A percentile compares a stretch with the other conserved stretches of the same genome.
phyloP scores from a whole-genome alignment of 768 basidiomycete genomes.

The Trametes elegans region DNA sequence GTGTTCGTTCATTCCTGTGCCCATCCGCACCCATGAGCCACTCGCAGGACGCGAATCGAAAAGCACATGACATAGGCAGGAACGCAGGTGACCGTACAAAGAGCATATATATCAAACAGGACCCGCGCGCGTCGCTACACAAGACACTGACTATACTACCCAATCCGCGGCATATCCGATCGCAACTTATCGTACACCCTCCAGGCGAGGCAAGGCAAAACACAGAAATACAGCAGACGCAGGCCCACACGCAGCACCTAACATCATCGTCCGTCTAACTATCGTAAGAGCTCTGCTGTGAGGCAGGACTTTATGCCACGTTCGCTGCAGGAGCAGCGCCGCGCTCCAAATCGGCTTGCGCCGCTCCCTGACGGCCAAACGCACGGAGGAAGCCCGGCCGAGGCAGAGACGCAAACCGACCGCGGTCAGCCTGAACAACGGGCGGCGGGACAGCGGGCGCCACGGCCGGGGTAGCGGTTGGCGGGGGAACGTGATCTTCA shows the following conservation, averaged over 20 bases:
- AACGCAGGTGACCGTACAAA: not conserved
- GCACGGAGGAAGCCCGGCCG: slow-evolving; percentile 25
- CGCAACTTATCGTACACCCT: not conserved
- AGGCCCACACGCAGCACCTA: not conserved
- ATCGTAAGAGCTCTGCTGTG: not conserved
- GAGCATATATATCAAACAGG: not conserved
- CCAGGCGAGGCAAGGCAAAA: not conserved
- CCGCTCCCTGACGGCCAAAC: slow-evolving; percentile 19
- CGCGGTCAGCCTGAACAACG: slow-evolving; percentile 17
- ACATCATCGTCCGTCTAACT: not conserved
- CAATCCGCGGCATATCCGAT: not conserved
- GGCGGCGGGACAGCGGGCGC: slow-evolving; percentile 10
- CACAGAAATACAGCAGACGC: not conserved
- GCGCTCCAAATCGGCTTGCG: slow-evolving; percentile 27
- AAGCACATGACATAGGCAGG: not conserved
- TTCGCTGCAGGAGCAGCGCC: slow-evolving; percentile 20
- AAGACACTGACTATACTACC: not conserved
- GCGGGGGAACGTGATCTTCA: slow-evolving; percentile 18
- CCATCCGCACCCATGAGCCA: not conserved
- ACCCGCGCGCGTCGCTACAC: not conserved
- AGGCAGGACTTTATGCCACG: slow-evolving; percentile 5
- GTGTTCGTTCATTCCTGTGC: not conserved
- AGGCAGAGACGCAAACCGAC: slow-evolving; percentile 19
- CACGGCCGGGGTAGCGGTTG: not conserved
- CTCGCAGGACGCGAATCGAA: not conserved